Conservation (phyloP, 305 asterid species). For the Euphrasia arctica region DNA sequence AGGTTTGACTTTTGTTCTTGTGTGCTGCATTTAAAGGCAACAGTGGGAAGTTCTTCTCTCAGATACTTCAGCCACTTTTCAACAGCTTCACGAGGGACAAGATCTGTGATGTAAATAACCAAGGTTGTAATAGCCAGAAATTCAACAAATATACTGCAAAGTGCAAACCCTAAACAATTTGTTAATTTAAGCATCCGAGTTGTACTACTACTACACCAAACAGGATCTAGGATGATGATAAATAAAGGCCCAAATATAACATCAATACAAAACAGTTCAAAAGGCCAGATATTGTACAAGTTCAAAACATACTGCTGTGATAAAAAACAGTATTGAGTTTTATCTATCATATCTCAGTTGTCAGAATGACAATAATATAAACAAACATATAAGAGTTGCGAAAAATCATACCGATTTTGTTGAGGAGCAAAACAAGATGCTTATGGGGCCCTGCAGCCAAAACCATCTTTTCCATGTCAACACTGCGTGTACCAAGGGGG, state of each 20-base stretch:
- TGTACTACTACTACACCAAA: background rate
- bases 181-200: background rate
- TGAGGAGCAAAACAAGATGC: constrained; percentile 80
- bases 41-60: constrained; percentile 75
- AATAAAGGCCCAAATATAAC: background rate
- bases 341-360: too few species aligned
- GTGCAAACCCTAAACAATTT: background rate
- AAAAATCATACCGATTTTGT: constrained; percentile 68
- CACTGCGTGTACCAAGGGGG: constrained; percentile 92
- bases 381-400: background rate
- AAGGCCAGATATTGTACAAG: too few species aligned
- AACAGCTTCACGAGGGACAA: constrained; percentile 87
- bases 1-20: constrained; percentile 93
- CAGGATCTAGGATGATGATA: background rate
- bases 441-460: constrained; percentile 71
- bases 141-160: constrained; percentile 6
- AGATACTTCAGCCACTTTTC: constrained; percentile 97
- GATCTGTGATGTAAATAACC: constrained; percentile 48
- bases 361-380: too few species aligned
- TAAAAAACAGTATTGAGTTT: too few species aligned
- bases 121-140: constrained; percentile 2
- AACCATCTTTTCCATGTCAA: constrained; percentile 95
- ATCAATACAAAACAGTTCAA: too few species aligned
- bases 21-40: constrained; percentile 83
- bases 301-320: too few species aligned